Base-by-base conservation (phyloP, 2,329 filamentous ascomycete species). In the Gaeumannomyces sp. region DNA sequence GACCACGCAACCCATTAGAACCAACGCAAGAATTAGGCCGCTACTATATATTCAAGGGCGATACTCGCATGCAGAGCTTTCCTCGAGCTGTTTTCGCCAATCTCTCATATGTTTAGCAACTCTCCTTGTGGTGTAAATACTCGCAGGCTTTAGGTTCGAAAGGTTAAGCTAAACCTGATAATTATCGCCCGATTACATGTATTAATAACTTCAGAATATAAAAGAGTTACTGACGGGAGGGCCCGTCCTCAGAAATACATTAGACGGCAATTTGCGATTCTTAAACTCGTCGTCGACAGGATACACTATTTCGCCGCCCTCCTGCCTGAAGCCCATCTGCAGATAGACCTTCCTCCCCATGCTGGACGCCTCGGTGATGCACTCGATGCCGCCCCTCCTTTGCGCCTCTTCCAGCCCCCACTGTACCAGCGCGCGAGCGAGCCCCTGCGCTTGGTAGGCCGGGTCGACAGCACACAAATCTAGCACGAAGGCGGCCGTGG, bases 401-500 rank as follows among this genome's bases (percentile, higher is more conserved):
- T 72, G 66, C 5, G 77, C 79, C 73, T 79, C 81, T 16, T 76
- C 78, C 7, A 81, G 70, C 0, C 81, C 82, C 80, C 79, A 83
- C 68, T 76, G 73, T 14, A 83, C 81, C 64, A 84, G 68, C 62
- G 68, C 71, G 29, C 68, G 72, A 11, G 80, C 82, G 64, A 83
- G 76, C 82, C 80, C n/a, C 71, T 71, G 14, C 83, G 75, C 69
- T n/a, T 87, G 85, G 64, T 80, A 84, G 0, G 70, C 73, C 0
- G 84, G 84, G 66, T 86, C 77, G 6, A 86, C 83, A 22, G 74
- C 80, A 66, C 82, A 84, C 2, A 82, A 67, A 64, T 83, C 80
- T 64, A 87, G 74, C 1, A 78, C 78, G 70, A 85, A 78, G 29
- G 38, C 53, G 2, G 62, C 62, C 3, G 81, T 74, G 0, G 83